These are phyloP conservation scores for Hirschfeldia incana DNA, from an alignment of 345 rosid species.

Conservation along the genomic window DNA sequence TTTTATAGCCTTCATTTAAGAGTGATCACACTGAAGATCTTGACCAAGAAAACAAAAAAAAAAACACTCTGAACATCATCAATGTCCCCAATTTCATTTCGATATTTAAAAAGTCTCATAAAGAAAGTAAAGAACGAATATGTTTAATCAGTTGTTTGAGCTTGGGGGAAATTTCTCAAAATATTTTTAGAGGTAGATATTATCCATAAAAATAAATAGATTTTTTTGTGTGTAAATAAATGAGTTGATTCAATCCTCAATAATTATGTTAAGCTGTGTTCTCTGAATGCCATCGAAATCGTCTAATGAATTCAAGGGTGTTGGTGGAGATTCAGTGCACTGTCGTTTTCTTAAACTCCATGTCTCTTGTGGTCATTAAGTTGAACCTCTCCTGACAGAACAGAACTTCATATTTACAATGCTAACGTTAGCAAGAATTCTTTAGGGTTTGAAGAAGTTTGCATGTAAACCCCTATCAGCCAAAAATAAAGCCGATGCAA, in stretches of 20 bases:
- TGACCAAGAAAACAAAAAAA: too few relatives aligned
- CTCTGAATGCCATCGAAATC: background rate
- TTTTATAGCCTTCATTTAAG: too few relatives aligned
- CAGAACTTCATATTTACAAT: constrained; percentile 15
- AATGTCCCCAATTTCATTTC: background rate
- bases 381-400: background rate
- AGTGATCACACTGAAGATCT: too few relatives aligned
- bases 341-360: background rate
- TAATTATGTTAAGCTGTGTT: background rate
- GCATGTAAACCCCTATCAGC: constrained; percentile 50
- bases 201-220: background rate
- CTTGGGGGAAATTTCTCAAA: background rate
- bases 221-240: background rate
- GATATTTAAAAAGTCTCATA: background rate
- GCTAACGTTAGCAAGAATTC: constrained; percentile 9
- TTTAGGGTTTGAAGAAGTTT: constrained; percentile 62
- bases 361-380: constrained; percentile 3
- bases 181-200: background rate
- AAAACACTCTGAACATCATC: background rate
- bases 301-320: background rate
- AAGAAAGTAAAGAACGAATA: background rate
- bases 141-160: background rate
- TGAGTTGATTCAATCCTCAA: background rate
- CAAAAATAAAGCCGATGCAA: constrained; percentile 47
- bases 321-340: background rate